phyloP scores from a whole-genome alignment of 1,284 basidiomycete species.

The Coniferiporia sulphurascens region DNA sequence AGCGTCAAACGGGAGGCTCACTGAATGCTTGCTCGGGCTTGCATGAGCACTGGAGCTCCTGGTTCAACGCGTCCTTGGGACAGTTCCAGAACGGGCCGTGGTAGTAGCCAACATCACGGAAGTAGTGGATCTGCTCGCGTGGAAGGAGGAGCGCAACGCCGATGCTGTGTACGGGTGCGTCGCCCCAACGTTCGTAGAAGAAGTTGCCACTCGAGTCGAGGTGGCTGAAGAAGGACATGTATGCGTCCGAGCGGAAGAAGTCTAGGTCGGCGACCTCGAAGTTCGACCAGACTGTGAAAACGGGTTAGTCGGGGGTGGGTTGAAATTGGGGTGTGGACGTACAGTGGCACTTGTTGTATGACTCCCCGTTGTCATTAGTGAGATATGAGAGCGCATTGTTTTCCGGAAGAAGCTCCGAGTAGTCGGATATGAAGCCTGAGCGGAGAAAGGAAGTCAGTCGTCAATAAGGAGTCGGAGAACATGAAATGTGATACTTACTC shows the following conservation, averaged over 20 bases:
- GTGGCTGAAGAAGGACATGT: conserved; percentile 67
- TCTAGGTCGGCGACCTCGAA: conserved; percentile 73
- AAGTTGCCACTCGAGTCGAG: conserved; percentile 72
- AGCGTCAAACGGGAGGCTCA: background rate
- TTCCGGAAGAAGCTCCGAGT: conserved; percentile 59
- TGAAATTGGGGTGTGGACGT: conserved; percentile 21
- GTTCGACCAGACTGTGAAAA: conserved; percentile 59
- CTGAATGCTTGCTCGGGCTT: conserved; percentile 39
- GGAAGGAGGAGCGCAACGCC: conserved; percentile 60
- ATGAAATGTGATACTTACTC: conserved; percentile 26
- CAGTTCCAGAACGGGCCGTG: conserved; percentile 50
- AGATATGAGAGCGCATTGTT: conserved; percentile 70
- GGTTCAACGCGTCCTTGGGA: conserved; percentile 41
- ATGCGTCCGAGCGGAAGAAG: conserved; percentile 57
- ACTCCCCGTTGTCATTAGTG: conserved; percentile 55
- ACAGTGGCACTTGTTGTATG: conserved; percentile 77
- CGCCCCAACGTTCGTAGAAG: conserved; percentile 79
- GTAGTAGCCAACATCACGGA: conserved; percentile 57
- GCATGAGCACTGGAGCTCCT: conserved; percentile 44
- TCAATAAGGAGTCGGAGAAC: background rate
- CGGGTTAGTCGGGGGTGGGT: conserved; percentile 30
- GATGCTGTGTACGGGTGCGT: conserved; percentile 78
- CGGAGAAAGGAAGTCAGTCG: background rate
- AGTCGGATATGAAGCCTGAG: conserved; percentile 52
- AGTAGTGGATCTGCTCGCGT: conserved; percentile 65